Evolutionary conservation across 2,329 filamentous ascomycete genomes (phyloP).

Genomic region (Seiridium cupressi): DNA sequence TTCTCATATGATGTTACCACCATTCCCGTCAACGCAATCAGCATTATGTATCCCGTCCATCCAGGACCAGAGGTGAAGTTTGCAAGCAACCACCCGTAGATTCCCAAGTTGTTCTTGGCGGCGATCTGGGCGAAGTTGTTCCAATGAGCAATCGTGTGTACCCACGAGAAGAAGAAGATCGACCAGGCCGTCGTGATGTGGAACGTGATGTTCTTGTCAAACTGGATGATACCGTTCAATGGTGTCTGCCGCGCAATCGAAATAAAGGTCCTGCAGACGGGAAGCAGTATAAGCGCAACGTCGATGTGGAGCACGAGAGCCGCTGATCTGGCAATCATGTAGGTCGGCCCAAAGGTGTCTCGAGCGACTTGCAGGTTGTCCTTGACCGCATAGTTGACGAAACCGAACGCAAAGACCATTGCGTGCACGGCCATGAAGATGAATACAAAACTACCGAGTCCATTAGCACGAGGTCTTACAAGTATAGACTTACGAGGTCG

Average conservation of each 20-base stretch:
- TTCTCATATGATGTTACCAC: slow-evolving; percentile 76
- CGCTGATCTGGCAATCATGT: slow-evolving; percentile 72
- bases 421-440: slow-evolving; percentile 71
- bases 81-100: slow-evolving; percentile 74
- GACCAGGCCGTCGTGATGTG: slow-evolving; percentile 85
- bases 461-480: slow-evolving; percentile 17
- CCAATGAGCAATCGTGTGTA: slow-evolving; percentile 84
- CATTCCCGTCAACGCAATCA: slow-evolving; percentile 76
- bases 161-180: slow-evolving; percentile 84
- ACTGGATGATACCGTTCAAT: slow-evolving; percentile 81
- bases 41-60: slow-evolving; percentile 85
- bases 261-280: slow-evolving; percentile 81
- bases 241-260: slow-evolving; percentile 78
- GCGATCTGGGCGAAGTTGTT: slow-evolving; percentile 80
- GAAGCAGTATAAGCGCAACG: slow-evolving; percentile 74
- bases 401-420: slow-evolving; percentile 77
- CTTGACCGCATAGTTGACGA: slow-evolving; percentile 77
- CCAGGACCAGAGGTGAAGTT: slow-evolving; percentile 79
- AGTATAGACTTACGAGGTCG: slow-evolving; percentile 9
- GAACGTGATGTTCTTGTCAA: slow-evolving; percentile 88
- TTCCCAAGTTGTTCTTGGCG: slow-evolving; percentile 70
- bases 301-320: slow-evolving; percentile 80
- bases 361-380: slow-evolving; percentile 68
- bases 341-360: slow-evolving; percentile 71
- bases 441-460: slow-evolving; percentile 64